Conservation (phyloP, 129 eudicot species). For the Tagetes patula region DNA sequence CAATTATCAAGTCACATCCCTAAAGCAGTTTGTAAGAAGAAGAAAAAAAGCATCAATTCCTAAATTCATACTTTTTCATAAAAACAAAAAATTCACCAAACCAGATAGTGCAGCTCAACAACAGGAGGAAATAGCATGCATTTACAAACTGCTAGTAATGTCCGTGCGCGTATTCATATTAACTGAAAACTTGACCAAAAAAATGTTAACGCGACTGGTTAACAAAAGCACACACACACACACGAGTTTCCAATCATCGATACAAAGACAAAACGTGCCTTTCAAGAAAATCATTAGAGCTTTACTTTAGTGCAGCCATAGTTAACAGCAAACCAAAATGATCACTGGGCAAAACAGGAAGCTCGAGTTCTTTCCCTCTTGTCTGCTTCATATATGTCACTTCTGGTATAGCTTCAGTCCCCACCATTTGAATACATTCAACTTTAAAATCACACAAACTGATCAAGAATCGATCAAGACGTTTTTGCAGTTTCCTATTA, state of each 20-base stretch:
- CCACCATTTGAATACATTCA: conserved; percentile 59
- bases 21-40: too few relatives aligned
- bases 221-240: not conserved
- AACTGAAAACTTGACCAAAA: conserved; percentile 3
- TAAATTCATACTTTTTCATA: too few relatives aligned
- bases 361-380: conserved; percentile 56
- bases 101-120: too few relatives aligned
- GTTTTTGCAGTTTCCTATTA: conserved; percentile 66
- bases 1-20: too few relatives aligned
- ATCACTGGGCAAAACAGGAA: conserved; percentile 94
- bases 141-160: not conserved
- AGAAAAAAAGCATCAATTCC: too few relatives aligned
- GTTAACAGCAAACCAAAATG: conserved; percentile 86
- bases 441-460: conserved; percentile 57
- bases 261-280: not conserved
- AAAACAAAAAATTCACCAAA: too few relatives aligned
- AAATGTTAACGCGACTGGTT: not conserved
- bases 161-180: not conserved
- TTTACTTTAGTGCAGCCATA: conserved; percentile 30
- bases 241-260: not conserved
- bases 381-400: conserved; percentile 61
- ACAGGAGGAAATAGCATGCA: not conserved
- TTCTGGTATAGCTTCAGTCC: conserved; percentile 67
- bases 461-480: conserved; percentile 66
- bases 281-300: not conserved